Evolutionary conservation across 2,329 filamentous ascomycete genomes (phyloP).

Genomic region (Fusarium chuoi): DNA sequence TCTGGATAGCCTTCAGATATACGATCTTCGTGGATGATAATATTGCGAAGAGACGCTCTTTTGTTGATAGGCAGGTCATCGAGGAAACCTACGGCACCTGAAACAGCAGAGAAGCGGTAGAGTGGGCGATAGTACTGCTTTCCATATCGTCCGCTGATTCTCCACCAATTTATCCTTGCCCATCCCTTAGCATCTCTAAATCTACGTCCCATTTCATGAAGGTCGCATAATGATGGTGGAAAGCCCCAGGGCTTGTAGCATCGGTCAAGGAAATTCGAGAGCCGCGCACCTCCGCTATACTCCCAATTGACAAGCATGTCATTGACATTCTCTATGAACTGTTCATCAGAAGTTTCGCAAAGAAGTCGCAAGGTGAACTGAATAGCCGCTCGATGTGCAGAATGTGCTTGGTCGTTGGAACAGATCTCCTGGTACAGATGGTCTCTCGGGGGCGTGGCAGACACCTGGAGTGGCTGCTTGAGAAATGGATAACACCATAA

Average conservation of each 20-base stretch:
- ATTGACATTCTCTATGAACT: rapidly evolving
- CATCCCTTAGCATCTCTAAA: not conserved
- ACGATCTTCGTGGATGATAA: not conserved
- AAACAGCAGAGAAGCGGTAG: not conserved
- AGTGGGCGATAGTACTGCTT: not conserved
- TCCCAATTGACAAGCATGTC: rapidly evolving
- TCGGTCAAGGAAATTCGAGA: not conserved
- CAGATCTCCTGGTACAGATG: not conserved
- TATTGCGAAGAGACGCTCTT: not conserved
- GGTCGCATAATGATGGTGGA: not conserved
- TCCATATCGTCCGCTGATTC: not conserved
- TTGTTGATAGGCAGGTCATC: not conserved
- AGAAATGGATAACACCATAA: no score
- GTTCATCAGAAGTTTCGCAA: not conserved
- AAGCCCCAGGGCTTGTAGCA: not conserved
- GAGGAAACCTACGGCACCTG: not conserved
- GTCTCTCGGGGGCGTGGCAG: no score
- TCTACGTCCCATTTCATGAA: not conserved
- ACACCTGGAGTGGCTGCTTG: no score
- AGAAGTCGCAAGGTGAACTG: not conserved
- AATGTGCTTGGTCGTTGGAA: not conserved
- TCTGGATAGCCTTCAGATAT: not conserved
- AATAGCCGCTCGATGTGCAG: not conserved
- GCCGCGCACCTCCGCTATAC: not conserved
- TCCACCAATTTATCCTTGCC: not conserved